Base-by-base conservation (phyloP, 164 flowering plant genomes). In the Houttuynia cordata region DNA sequence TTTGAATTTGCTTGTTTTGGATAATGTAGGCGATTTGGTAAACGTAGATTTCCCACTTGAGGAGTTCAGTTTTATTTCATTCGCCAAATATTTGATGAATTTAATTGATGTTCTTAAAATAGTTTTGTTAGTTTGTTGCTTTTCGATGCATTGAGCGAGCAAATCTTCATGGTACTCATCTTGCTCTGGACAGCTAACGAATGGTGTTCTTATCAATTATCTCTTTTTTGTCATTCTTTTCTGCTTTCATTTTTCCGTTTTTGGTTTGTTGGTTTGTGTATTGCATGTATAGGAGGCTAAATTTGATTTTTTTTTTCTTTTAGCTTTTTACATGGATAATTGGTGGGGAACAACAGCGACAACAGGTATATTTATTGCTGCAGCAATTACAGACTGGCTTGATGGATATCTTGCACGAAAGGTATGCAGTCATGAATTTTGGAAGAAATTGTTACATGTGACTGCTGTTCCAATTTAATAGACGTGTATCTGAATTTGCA, bases 361-460 rank as follows among this genome's bases (percentile, higher is more conserved):
- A 22, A 88, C 94, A 20, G 76, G 90, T 71, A 84, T 90, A 57
- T 93, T 93, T 62, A 71, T 93, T 70, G 84, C 80, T 62, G 97
- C 99, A 4, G 94, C 99, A 62, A 60, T 83, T 61, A 93, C 99
- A 60, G 99, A 93, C 75, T 93, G 99, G 99, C 97, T 93, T 69
- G 99, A 93, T 78, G 99, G 99, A 8, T 90, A 90, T 61, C 64
- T 93, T 78, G 99, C 99, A 59, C 77, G 97, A 39, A 90, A 81
- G 87, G 99, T 93, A 65, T 51, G 45, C n/a, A 25, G 49, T 45
- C 49, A 12, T 45, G 13, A 12, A 45, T 57, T 62, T 56, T 58
- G 24, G 55, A 49, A 40, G 18, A 37, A 45, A 41, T 45, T n/a
- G n/a, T n/a, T n/a, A n/a, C n/a, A n/a, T n/a, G n/a, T n/a, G n/a